Percentiles rank a stretch among this genome's conserved stretches.
These are phyloP conservation scores for Alternaria incomplexa DNA, from an alignment of 2,329 filamentous ascomycete species.

Conservation along the genomic window DNA sequence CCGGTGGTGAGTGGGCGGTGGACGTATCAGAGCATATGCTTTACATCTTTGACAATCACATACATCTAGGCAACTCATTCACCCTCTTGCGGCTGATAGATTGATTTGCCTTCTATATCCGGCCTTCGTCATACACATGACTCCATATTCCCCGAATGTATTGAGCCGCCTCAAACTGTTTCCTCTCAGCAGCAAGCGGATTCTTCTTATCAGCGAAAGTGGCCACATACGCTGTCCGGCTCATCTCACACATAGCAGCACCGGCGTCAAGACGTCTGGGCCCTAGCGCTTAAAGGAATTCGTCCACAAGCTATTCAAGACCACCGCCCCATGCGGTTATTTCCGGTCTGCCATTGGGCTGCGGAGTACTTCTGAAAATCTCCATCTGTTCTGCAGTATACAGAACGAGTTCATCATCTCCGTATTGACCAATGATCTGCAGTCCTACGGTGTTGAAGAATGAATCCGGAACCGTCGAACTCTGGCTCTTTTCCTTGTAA, in stretches of 20 bases:
- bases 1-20: background rate
- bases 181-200: background rate
- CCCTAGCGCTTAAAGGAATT: background rate
- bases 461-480: conserved; percentile 24
- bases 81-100: background rate
- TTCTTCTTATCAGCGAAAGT: background rate
- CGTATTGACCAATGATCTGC: conserved; percentile 82
- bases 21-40: background rate
- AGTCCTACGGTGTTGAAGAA: conserved; percentile 61
- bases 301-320: background rate
- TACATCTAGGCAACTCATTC: background rate
- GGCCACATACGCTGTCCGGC: background rate
- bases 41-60: background rate
- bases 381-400: conserved; percentile 57
- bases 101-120: background rate
- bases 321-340: conserved; percentile 21
- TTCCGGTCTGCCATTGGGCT: conserved; percentile 4
- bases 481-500: conserved; percentile 24
- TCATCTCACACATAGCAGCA: background rate
- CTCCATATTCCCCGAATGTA: background rate
- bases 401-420: conserved; percentile 72
- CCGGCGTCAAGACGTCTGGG: background rate
- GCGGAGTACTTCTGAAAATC: conserved; percentile 3
- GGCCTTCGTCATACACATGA: background rate
- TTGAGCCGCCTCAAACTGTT: background rate